A percentile compares a stretch with the other conserved stretches of the same genome.
Conservation (phyloP, 148 eudicot genomes). For the Fagopyrum homotropicum region DNA sequence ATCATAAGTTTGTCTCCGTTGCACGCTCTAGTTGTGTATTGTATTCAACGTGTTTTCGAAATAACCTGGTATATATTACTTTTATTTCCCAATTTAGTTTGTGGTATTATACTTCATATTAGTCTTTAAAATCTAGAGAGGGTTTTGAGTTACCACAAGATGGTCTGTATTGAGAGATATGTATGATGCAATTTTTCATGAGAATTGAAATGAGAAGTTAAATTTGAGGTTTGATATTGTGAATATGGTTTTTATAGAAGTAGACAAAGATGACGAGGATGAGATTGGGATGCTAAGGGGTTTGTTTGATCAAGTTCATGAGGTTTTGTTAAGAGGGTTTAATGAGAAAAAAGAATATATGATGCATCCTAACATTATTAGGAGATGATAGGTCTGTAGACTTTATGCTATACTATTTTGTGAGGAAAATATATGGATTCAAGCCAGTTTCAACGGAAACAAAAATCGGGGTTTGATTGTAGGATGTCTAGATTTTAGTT, state of each 20-base stretch:
- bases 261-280: conserved; percentile 16
- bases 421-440: conserved; percentile 57
- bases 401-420: conserved; percentile 66
- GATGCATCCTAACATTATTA: conserved; percentile 50
- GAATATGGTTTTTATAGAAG: neutral
- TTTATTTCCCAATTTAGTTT: neutral
- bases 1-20: neutral
- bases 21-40: neutral
- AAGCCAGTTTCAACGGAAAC: conserved; percentile 43
- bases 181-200: conserved; percentile 23
- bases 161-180: conserved; percentile 37
- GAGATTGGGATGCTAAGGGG: conserved; percentile 23
- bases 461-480: conserved; percentile 45
- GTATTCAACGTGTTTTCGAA: neutral
- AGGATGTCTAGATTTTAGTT: too few species aligned
- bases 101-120: neutral
- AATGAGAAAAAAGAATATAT: conserved; percentile 31
- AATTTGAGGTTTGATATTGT: neutral
- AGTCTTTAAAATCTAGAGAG: neutral
- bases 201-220: neutral
- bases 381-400: conserved; percentile 50
- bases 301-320: conserved; percentile 63
- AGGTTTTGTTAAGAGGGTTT: conserved; percentile 39
- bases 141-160: conserved; percentile 28
- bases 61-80: neutral